Base-by-base conservation (phyloP, 805 yeast genomes). In the Priceomyces medius region DNA sequence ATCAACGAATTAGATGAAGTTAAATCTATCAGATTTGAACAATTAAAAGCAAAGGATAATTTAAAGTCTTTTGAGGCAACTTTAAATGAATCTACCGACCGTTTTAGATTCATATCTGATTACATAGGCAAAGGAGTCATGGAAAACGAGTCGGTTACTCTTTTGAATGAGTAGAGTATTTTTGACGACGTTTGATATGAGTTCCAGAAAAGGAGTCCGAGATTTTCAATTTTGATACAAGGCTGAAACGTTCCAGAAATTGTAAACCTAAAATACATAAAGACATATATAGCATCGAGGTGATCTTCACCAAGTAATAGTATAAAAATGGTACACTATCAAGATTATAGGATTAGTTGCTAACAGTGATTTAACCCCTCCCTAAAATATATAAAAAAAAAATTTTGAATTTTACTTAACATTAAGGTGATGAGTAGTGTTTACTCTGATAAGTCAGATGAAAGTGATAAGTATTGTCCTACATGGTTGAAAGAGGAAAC, bases 81-180 rank as follows among this genome's bases (percentile, higher is more conserved):
- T 4, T 60, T 93, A 43, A 54, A 66, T 18, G 79, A 73, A 31
- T 53, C 67, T n/a, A 66, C 65, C 2, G 87, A 85, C 50, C 76
- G 86, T 48, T 83, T 90, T 59, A 83, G 80, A 54, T 82, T 83
- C 3, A 76, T 91, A 39, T 76, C 84, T 44, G 95, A 88, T 41
- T 90, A 83, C 58, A 76, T 90, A 34, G 96, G 97, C 2, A 77
- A 89, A 43, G 99, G 99, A 2, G 91, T 85, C 0, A 76, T 90
- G 79, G 88, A 83, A 37, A 51, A 56, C 35, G 65, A 63, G 23
- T 56, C 54, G 24, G 43, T 50, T 14, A 49, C 52, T 13, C 26
- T 53, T 26, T 32, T 34, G 17, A 28, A 37, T 12, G 37, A 28
- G 8, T 40, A 33, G 24, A 20, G n/a, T 9, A 32, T 12, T 21